phyloP scores from a whole-genome alignment of 2,329 filamentous ascomycete genomes.

The Cladophialophora bantiana region DNA sequence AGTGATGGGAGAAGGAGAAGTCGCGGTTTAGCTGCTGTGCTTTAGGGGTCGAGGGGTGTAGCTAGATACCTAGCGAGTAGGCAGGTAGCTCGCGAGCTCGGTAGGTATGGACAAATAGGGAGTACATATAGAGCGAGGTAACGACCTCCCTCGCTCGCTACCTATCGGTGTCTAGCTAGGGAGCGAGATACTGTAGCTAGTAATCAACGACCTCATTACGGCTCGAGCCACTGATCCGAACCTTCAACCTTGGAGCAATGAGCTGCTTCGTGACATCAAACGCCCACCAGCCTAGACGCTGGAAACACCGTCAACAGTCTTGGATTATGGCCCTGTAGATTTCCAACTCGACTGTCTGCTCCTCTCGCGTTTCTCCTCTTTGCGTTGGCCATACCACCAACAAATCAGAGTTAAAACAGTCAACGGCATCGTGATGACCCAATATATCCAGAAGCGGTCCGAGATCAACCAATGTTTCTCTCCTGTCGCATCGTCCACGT shows the following conservation, averaged over 20 bases:
- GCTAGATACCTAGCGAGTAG: too few relatives aligned
- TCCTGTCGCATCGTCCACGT: slow-evolving; percentile 27
- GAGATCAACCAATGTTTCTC: slow-evolving; percentile 41
- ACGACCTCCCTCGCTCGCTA: too few relatives aligned
- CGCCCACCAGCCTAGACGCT: background rate
- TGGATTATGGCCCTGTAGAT: background rate
- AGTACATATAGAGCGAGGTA: too few relatives aligned
- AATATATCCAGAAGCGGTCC: slow-evolving; percentile 45
- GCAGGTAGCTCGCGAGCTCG: too few relatives aligned
- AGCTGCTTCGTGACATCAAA: background rate
- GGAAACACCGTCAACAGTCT: background rate
- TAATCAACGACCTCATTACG: too few relatives aligned
- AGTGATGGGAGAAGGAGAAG: too few relatives aligned
- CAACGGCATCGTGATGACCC: slow-evolving; percentile 44
- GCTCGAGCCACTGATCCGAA: too few relatives aligned
- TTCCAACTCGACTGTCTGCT: background rate
- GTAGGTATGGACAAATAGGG: too few relatives aligned
- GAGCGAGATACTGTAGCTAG: too few relatives aligned
- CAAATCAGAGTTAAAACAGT: slow-evolving; percentile 41
- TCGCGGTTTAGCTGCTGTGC: too few relatives aligned
- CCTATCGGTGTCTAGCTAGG: too few relatives aligned
- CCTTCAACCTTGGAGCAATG: background rate
- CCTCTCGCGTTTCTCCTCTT: background rate
- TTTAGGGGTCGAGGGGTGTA: too few relatives aligned
- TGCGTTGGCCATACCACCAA: slow-evolving; percentile 37